Base-by-base conservation (phyloP, 495 filamentous ascomycete genomes). In the Trichoderma erinaceum region DNA sequence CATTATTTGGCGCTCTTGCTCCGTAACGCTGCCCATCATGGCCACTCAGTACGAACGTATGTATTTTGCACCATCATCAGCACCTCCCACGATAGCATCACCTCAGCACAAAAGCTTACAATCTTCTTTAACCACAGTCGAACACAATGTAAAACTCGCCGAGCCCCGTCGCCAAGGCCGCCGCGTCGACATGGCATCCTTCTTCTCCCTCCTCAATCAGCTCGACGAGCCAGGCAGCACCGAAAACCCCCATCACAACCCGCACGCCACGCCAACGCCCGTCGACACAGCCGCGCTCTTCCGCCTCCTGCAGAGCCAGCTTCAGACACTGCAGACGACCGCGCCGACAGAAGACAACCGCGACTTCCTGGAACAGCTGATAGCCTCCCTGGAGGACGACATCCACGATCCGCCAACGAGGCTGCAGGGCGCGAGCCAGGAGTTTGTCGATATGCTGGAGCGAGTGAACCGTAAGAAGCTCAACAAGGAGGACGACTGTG, bases 181-280 rank as follows among this genome's bases (percentile, higher is more conserved):
- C 64, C 90, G 91, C 63, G 87, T 92, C 46, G 92, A 96, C 79
- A 89, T 97, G 78, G 89, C 89, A 63, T 91, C 89, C 76, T 97
- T 98, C 86, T 93, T 90, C 81, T 81, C 88, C 56, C 87, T 89
- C 64, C 88, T 96, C 65, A 80, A 83, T 72, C 85, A 89, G 71
- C 86, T 90, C 69, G 79, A 81, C 68, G 84, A 81, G 21, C 75
- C 82, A 16, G 77, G 79, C 69, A 4, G 52, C 23, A 65, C 73
- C 66, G 4, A 69, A 63, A 10, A 25, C 73, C 81, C 65, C 4
- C 75, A 82, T 68, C 73, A 78, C 70, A 89, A 89, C 75, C 82
- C 81, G 11, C 86, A 90, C 79, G 85, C 89, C 2, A 79, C 86
- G 3, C 88, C 92, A 2, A 88, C 89, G 50, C 92, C 92, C 4